These are phyloP conservation scores for Pyricularia sp. DNA, from an alignment of 2,329 filamentous ascomycete genomes.

Conservation along the genomic window DNA sequence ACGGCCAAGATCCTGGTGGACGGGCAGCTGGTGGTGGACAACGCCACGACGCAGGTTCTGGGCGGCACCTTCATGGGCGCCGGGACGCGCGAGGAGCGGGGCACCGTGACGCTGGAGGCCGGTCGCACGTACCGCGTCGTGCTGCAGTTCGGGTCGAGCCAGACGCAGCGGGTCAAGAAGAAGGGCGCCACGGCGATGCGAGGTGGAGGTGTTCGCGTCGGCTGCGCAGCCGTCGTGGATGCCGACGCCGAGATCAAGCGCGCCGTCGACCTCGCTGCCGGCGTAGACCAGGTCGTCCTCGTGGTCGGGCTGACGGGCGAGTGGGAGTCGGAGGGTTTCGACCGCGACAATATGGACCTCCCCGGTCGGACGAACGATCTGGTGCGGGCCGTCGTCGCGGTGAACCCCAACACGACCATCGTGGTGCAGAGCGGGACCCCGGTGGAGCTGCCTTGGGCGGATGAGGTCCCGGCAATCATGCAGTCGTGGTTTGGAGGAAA, in stretches of 20 bases:
- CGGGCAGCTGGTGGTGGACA: conserved; percentile 23
- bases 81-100: conserved; percentile 22
- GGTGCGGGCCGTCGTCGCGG: conserved; percentile 41
- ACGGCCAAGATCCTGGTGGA: conserved; percentile 24
- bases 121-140: conserved; percentile 20
- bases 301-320: conserved; percentile 46
- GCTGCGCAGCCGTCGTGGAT: conserved; percentile 9
- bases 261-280: conserved; percentile 27
- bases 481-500: conserved; percentile 59
- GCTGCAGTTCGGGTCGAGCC: conserved; percentile 13
- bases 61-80: conserved; percentile 21
- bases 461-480: conserved; percentile 38
- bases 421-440: conserved; percentile 53
- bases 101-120: conserved; percentile 15
- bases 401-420: conserved; percentile 45
- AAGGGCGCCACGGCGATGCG: conserved; percentile 35
- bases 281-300: conserved; percentile 49
- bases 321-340: conserved; percentile 15
- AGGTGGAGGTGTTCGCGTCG: conserved; percentile 25
- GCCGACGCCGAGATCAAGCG: conserved; percentile 3
- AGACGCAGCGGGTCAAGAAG: conserved; percentile 7
- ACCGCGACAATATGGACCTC: conserved; percentile 12
- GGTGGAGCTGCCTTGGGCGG: conserved; percentile 40
- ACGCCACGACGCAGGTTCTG: conserved; percentile 19
- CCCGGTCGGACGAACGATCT: conserved; percentile 11